Conservation (phyloP, 2,329 filamentous ascomycete genomes). For the Colletotrichum chrysophilum region DNA sequence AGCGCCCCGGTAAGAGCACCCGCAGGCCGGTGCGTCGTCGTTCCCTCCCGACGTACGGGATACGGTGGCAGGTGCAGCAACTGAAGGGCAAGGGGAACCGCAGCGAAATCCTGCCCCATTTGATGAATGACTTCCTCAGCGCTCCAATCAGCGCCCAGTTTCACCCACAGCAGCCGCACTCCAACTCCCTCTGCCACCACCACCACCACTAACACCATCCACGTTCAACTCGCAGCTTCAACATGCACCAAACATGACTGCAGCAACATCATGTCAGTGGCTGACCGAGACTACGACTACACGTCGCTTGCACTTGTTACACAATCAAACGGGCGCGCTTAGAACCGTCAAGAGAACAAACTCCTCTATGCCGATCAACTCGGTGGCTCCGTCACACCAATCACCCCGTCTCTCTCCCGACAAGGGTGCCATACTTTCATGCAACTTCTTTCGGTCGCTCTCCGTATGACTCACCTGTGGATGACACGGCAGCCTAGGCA, state of each 20-base stretch:
- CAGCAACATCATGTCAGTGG: not conserved
- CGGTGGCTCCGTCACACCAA: not conserved
- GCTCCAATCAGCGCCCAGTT: not conserved
- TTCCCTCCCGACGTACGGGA: not conserved
- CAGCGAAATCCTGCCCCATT: not conserved
- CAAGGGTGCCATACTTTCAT: not conserved
- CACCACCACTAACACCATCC: not conserved
- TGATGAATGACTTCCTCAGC: not conserved
- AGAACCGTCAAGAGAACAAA: not conserved
- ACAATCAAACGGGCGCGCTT: not conserved
- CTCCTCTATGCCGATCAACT: not conserved
- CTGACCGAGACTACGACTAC: not conserved
- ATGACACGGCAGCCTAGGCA: not conserved
- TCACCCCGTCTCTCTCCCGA: not conserved
- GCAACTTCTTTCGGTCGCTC: not conserved
- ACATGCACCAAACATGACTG: not conserved
- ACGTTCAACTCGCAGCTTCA: not conserved
- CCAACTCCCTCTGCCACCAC: not conserved
- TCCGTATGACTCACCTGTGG: conserved; percentile 12
- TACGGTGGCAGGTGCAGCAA: not conserved
- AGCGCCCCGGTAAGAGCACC: not conserved
- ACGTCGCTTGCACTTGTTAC: not conserved
- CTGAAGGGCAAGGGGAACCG: not conserved
- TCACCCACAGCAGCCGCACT: not conserved
- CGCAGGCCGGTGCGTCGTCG: not conserved